Evolutionary conservation across 2,329 filamentous ascomycete species (phyloP).

Genomic region (Cladosporium sp.): DNA sequence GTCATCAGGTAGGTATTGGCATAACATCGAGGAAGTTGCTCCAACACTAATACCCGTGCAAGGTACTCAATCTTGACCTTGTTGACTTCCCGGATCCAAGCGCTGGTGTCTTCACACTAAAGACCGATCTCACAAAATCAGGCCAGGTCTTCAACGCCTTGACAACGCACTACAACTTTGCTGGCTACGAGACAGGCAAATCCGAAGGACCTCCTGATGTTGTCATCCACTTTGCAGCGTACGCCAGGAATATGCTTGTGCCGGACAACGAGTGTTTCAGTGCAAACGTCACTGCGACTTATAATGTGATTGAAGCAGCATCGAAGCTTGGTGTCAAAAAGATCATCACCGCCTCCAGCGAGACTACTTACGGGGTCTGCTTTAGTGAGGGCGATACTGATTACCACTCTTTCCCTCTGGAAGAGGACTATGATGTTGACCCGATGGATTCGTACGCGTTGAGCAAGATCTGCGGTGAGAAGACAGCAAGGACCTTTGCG

Average conservation of each 20-base stretch:
- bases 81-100: slow-evolving; percentile 37
- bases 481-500: slow-evolving; percentile 54
- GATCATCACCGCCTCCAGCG: slow-evolving; percentile 56
- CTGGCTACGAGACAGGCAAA: slow-evolving; percentile 43
- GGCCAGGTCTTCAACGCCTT: slow-evolving; percentile 56
- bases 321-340: slow-evolving; percentile 60
- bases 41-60: neutral
- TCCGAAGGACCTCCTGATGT: slow-evolving; percentile 51
- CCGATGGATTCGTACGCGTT: slow-evolving; percentile 61
- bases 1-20: slow-evolving; percentile 37
- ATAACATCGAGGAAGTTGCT: neutral
- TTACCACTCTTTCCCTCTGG: slow-evolving; percentile 55
- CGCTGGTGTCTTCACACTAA: slow-evolving; percentile 49
- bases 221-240: slow-evolving; percentile 60
- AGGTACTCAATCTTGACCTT: slow-evolving; percentile 54
- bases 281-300: slow-evolving; percentile 53
- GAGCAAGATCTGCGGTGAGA: slow-evolving; percentile 57
- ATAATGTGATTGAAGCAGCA: slow-evolving; percentile 61
- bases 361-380: slow-evolving; percentile 59
- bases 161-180: slow-evolving; percentile 54
- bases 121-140: slow-evolving; percentile 52
- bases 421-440: slow-evolving; percentile 56
- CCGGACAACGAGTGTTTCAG: slow-evolving; percentile 58
- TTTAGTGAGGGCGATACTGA: slow-evolving; percentile 57
- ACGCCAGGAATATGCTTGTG: slow-evolving; percentile 57